Percentiles rank a stretch among this genome's conserved stretches.
phyloP scores from a whole-genome alignment of 345 rosid genomes.

The Salix caprea region DNA sequence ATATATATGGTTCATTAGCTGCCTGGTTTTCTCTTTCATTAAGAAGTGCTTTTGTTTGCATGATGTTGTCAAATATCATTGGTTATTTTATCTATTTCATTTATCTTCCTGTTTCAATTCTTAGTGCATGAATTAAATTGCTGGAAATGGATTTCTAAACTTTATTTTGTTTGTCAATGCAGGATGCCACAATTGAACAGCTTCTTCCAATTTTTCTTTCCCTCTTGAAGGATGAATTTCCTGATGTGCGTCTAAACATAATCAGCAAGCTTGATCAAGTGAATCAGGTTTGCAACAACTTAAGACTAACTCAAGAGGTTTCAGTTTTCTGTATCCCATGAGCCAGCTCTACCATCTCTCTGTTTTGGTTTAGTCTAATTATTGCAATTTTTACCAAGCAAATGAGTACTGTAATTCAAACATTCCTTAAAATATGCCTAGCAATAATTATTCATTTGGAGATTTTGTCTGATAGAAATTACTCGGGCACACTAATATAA shows the following conservation, averaged over 20 bases:
- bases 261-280: constrained; percentile 99
- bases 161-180: constrained; percentile 11
- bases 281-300: constrained; percentile 61
- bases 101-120: not conserved
- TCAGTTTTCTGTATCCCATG: not conserved
- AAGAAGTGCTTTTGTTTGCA: not conserved
- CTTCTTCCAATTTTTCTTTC: constrained; percentile 97
- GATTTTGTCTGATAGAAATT: not conserved
- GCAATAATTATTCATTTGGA: not conserved
- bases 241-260: constrained; percentile 93
- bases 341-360: not conserved
- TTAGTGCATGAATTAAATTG: not conserved
- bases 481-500: not conserved
- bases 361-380: not conserved
- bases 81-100: not conserved
- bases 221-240: constrained; percentile 91
- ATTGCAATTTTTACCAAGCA: not conserved
- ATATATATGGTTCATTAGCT: not conserved
- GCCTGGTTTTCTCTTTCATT: not conserved
- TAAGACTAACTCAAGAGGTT: not conserved
- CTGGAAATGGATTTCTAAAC: constrained; percentile 4
- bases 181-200: constrained; percentile 96
- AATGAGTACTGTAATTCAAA: not conserved
- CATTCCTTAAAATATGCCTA: not conserved
- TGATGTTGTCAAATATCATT: not conserved